Evolutionary conservation across 208 protist genomes (phyloP), one percentile per base, ranked within the genome.

Genomic region (Porcisia hertigi): DNA sequence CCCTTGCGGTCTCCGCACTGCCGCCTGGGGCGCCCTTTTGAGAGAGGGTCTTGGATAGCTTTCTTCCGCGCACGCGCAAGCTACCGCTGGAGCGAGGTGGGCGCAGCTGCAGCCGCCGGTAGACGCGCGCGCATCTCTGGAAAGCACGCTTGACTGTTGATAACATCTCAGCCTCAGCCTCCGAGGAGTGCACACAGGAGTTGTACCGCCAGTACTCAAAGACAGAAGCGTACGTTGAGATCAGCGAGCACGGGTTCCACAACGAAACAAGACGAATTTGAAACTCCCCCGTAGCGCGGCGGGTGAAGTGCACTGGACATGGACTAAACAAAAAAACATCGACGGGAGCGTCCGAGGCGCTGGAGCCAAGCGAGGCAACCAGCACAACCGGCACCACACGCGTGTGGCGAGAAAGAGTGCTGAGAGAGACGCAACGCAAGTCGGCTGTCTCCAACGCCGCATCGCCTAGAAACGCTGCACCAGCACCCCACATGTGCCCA

Each of bases 171-270:
- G 55, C 2, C 36, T 62, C 30, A 9, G 70, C 2, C 9, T 9
- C 5, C 3, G 71, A 75, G 39, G 69, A 73, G 4, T 12, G 34
- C 36, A 57, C 39, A 0, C 43, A 69, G 23, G 43, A 7, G 12
- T 66, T 52, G 53, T 72, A 73, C 23, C 76, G 70, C 92, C 92
- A 96, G 60, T 77, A 76, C 81, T 96, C 92, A 52, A 90, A 88
- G 54, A 88, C 30, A 18, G 85, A 90, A 9, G 83, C 82, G 34
- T 49, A 45, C 9, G 54, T 34, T 0, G 45, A 20, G 47, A 34
- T 62, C 4, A 52, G 45, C 16, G 72, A 66, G 54, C 88, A 92
- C 11, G 86, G 83, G 39, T 81, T 84, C 92, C 92, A 96, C 20
- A 77, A 67, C 4, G 92, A 96, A 23, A 90, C 67, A 36, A 96